Conservation (phyloP, 208 protist genomes). For the Trypanosomatidae sp. region DNA sequence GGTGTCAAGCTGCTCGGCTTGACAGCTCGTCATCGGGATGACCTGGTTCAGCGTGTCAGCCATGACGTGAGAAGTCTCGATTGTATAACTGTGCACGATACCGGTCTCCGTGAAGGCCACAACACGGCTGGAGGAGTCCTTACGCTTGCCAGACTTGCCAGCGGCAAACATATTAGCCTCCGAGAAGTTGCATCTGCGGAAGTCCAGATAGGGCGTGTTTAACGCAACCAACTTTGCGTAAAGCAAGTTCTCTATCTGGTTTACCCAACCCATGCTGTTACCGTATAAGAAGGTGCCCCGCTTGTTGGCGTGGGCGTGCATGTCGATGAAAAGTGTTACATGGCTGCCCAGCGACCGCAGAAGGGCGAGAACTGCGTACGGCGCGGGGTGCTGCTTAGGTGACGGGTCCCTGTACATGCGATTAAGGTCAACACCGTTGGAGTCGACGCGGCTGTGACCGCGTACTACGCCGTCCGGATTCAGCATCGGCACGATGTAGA, state of each 20-base stretch:
- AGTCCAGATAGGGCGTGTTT: conserved; percentile 93
- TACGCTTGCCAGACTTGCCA: conserved; percentile 86
- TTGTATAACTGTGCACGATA: conserved; percentile 87
- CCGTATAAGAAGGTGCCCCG: conserved; percentile 95
- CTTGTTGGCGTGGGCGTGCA: conserved; percentile 95
- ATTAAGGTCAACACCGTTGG: conserved; percentile 92
- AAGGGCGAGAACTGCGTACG: conserved; percentile 66
- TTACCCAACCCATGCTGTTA: conserved; percentile 73
- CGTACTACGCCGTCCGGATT: conserved; percentile 94
- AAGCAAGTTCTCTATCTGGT: conserved; percentile 81
- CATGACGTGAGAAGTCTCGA: conserved; percentile 91
- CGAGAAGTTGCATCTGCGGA: conserved; percentile 90
- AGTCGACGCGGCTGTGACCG: conserved; percentile 93
- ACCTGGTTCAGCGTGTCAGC: conserved; percentile 64
- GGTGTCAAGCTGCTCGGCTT: conserved; percentile 29
- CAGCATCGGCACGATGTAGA: conserved; percentile 90
- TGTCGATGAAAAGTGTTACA: conserved; percentile 90
- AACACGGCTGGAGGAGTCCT: conserved; percentile 91
- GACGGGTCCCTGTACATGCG: conserved; percentile 89
- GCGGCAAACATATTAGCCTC: conserved; percentile 91
- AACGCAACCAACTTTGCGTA: conserved; percentile 89
- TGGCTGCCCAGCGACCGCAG: conserved; percentile 45
- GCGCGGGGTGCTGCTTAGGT: conserved; percentile 68
- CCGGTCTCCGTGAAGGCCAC: conserved; percentile 77
- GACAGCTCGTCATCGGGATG: conserved; percentile 28